Percentiles rank a stretch among this genome's conserved stretches.
Evolutionary conservation across 2,329 filamentous ascomycete species (phyloP).

Genomic region (Phialophora verrucosa): DNA sequence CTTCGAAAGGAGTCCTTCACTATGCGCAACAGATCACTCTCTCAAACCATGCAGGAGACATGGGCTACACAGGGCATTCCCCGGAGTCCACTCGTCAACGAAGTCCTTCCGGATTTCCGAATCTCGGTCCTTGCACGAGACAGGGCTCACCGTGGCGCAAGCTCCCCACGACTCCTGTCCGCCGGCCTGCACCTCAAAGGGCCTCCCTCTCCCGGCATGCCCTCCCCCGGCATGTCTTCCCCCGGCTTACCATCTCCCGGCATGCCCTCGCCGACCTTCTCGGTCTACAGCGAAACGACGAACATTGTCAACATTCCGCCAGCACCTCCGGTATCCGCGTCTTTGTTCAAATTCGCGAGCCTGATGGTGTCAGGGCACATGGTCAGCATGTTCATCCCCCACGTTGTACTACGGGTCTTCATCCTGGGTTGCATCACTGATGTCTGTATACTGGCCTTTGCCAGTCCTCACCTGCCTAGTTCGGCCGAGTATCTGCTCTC

Average conservation of each 20-base stretch:
- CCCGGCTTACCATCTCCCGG: slow-evolving; percentile 30
- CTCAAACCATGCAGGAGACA: slow-evolving; percentile 24
- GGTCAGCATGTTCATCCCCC: slow-evolving; percentile 33
- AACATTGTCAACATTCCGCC: slow-evolving; percentile 32
- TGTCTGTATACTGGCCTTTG: slow-evolving; percentile 33
- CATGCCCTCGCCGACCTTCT: slow-evolving; percentile 31
- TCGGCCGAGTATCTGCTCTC: slow-evolving; percentile 30
- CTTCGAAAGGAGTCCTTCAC: slow-evolving; percentile 36
- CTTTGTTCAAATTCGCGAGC: slow-evolving; percentile 31
- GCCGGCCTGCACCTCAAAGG: slow-evolving; percentile 13
- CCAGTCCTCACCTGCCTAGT: slow-evolving; percentile 34
- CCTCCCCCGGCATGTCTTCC: slow-evolving; percentile 22
- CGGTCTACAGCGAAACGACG: slow-evolving; percentile 28
- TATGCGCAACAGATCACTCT: slow-evolving; percentile 25
- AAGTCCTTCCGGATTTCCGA: slow-evolving; percentile 24
- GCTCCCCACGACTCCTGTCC: slow-evolving; percentile 9
- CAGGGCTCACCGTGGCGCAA: background rate
- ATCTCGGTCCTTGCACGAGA: background rate
- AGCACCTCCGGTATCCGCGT: slow-evolving; percentile 27
- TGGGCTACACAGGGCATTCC: slow-evolving; percentile 21
- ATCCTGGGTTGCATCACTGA: slow-evolving; percentile 36
- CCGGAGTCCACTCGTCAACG: slow-evolving; percentile 30
- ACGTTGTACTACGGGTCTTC: slow-evolving; percentile 31
- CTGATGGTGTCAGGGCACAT: slow-evolving; percentile 34
- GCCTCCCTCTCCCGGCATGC: slow-evolving; percentile 20